Evolutionary conservation across 2,329 filamentous ascomycete species (phyloP), one percentile per base, ranked within the genome.

Genomic region (Epichloe baconii): DNA sequence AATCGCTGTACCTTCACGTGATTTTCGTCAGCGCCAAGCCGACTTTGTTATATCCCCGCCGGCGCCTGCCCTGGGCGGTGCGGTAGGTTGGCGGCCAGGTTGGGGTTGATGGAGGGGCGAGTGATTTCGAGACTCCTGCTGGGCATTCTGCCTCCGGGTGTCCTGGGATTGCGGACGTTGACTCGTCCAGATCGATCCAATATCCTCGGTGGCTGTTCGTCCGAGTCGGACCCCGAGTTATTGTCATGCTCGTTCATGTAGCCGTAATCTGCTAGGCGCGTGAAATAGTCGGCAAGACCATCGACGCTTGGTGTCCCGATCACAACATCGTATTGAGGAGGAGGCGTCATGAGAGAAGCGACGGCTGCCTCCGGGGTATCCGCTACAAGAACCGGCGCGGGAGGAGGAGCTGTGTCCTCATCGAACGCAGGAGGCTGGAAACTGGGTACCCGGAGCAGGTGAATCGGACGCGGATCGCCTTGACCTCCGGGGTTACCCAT

Each of bases 391-490:
- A 63, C 61, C 1, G 61, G 59, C 41, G 59, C 64, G 3, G 68
- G 64, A 6, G 68, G 68, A 7, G 67, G 66, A 17, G 64, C 61
- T 0, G 70, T 62, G 49, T 94, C 85, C 5, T 88, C 88, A 55
- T 93, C 84, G 61, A 95, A 95, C 0, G 87, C 80, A 0, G 90
- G 89, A 2, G 90, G 90, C 53, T 89, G 89, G 69, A 89, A 95
- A 0, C 88, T 94, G 0, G 90, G 90, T 5, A 81, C 78, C 23
- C 90, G 82, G 35, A 95, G 69, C 2, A 95, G 76, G 64, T 95
- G 90, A 49, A 95, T 94, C 0, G 90, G 89, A 5, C 88, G 78
- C 37, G 78, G 71, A 7, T 75, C 59, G 19, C 41, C 49, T 2
- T 57, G 48, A 5, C 47, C 45, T 5, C 48, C 54, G 3, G 49